These are phyloP conservation scores for Phlyctochytrium arcticum DNA, from an alignment of 192 early-diverging fungal species.

Conservation along the genomic window DNA sequence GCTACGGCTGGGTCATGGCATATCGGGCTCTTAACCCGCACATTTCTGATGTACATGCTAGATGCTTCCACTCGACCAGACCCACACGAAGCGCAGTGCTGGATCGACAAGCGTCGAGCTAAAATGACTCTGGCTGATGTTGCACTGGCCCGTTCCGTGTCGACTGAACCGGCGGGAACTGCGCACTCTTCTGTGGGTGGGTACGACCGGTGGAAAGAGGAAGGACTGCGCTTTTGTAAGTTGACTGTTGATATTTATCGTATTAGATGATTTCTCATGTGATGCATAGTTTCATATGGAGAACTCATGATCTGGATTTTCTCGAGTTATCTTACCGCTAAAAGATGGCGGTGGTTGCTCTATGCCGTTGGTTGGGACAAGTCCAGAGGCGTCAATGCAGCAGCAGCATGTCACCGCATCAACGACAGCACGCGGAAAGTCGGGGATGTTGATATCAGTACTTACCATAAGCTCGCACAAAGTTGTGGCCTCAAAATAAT, in stretches of 20 bases:
- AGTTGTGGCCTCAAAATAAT: too few relatives aligned
- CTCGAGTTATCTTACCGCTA: neutral
- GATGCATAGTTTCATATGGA: conserved; percentile 1
- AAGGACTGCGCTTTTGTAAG: conserved; percentile 12
- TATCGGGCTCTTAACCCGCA: conserved; percentile 16
- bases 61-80: conserved; percentile 14
- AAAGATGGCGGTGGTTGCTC: neutral
- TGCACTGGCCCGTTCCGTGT: neutral
- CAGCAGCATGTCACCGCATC: too few relatives aligned
- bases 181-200: neutral
- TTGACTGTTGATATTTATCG: neutral
- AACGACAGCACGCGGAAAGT: too few relatives aligned
- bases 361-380: neutral
- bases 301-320: conserved; percentile 11
- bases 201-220: conserved; percentile 10
- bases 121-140: neutral
- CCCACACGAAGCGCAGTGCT: neutral
- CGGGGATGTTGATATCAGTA: too few relatives aligned
- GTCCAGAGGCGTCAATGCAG: neutral
- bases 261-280: neutral
- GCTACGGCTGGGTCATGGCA: conserved; percentile 13
- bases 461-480: too few relatives aligned
- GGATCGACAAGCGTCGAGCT: neutral
- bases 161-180: neutral
- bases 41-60: conserved; percentile 13